Conservation (phyloP, 2,329 filamentous ascomycete genomes). For the Claviceps humidiphila region DNA sequence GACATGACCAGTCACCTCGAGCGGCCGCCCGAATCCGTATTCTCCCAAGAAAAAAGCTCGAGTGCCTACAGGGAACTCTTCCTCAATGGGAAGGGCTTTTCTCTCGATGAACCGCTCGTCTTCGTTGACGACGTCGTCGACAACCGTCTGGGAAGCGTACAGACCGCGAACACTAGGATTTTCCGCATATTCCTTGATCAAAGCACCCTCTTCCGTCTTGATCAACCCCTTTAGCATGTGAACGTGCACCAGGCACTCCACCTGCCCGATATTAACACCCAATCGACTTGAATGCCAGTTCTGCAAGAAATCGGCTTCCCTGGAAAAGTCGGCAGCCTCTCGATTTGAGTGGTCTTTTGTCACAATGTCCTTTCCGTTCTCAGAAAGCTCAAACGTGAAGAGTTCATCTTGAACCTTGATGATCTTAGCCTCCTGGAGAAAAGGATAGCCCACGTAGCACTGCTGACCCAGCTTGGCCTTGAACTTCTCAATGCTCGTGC, state of each 20-base stretch:
- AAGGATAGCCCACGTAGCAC: constrained; percentile 88
- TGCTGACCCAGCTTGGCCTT: constrained; percentile 70
- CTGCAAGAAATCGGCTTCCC: constrained; percentile 73
- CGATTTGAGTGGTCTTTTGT: constrained; percentile 57
- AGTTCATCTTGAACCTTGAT: constrained; percentile 82
- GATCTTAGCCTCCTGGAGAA: constrained; percentile 86
- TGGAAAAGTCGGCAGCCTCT: constrained; percentile 73
- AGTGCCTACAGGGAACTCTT: constrained; percentile 77
- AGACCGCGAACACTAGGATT: constrained; percentile 77
- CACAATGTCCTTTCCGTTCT: constrained; percentile 50
- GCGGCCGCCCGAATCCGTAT: constrained; percentile 77
- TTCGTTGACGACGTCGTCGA: constrained; percentile 79
- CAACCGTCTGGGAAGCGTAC: constrained; percentile 81
- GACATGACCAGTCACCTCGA: constrained; percentile 66
- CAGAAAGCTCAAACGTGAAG: constrained; percentile 69
- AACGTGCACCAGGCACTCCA: constrained; percentile 83
- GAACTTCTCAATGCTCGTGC: constrained; percentile 57
- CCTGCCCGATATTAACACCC: constrained; percentile 71
- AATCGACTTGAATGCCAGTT: constrained; percentile 81
- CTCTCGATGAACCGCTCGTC: constrained; percentile 90
- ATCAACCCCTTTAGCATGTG: constrained; percentile 84
- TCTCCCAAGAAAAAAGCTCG: constrained; percentile 90
- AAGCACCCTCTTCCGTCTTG: constrained; percentile 83
- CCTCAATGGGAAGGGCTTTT: constrained; percentile 71
- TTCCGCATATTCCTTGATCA: constrained; percentile 82